Percentiles rank a stretch among this genome's conserved stretches.
These are phyloP conservation scores for Pseudogymnoascus verrucosus DNA, from an alignment of 2,329 filamentous ascomycete species.

Conservation along the genomic window DNA sequence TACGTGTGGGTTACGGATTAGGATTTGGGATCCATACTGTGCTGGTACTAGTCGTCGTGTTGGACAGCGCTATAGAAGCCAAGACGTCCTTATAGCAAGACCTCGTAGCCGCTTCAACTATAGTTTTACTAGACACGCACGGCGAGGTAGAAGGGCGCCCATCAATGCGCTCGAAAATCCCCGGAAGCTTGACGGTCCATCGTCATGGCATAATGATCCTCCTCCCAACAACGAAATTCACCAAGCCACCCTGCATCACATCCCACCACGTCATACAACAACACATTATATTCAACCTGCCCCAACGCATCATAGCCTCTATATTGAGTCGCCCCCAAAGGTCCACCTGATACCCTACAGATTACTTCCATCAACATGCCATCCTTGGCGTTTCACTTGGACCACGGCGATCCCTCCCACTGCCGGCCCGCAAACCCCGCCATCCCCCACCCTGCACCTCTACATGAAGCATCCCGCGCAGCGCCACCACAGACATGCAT, in stretches of 20 bases:
- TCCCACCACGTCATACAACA: neutral
- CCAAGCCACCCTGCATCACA: neutral
- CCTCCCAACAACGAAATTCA: neutral
- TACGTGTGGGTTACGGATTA: constrained; percentile 3
- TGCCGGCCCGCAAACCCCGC: neutral
- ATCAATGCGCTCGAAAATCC: neutral
- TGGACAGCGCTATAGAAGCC: neutral
- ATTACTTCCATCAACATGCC: neutral
- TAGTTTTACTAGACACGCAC: neutral
- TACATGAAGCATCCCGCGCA: neutral
- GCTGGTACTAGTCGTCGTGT: neutral
- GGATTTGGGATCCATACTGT: neutral
- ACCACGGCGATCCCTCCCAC: neutral
- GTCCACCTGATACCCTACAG: constrained; percentile 5
- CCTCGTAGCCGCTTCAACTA: neutral
- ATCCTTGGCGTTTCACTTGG: constrained; percentile 4
- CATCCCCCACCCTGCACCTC: neutral
- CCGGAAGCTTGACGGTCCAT: neutral
- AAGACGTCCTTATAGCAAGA: neutral
- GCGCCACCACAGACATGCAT: neutral
- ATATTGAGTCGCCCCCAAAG: constrained; percentile 1
- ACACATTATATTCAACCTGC: neutral
- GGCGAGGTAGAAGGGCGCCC: neutral
- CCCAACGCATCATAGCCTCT: neutral
- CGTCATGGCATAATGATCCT: neutral